These are phyloP conservation scores for Lignosus rhinocerotis DNA, from an alignment of 1,284 basidiomycete genomes.

Conservation along the genomic window DNA sequence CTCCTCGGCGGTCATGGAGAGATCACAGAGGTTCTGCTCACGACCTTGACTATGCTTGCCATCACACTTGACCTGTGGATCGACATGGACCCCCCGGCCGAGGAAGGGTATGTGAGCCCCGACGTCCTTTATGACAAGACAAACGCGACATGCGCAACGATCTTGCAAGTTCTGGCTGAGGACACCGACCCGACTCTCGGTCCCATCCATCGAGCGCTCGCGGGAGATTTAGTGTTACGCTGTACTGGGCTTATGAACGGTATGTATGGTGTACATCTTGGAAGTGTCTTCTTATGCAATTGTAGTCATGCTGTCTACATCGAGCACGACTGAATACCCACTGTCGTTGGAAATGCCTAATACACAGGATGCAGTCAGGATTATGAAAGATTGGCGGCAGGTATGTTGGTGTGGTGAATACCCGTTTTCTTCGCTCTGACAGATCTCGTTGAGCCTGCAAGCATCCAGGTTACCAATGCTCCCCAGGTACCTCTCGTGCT, in stretches of 20 bases:
- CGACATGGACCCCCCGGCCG: slow-evolving; percentile 39
- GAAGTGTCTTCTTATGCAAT: not conserved
- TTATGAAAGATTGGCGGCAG: not conserved
- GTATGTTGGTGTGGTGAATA: not conserved
- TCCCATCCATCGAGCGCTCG: slow-evolving; percentile 39
- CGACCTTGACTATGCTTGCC: slow-evolving; percentile 53
- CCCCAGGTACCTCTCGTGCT: slow-evolving; percentile 47
- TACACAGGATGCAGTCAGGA: not conserved
- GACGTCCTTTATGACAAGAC: slow-evolving; percentile 40
- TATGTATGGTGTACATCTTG: not conserved
- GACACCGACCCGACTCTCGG: slow-evolving; percentile 29
- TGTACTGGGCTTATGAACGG: slow-evolving; percentile 27
- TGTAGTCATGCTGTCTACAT: slow-evolving; percentile 6
- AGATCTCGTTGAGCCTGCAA: not conserved
- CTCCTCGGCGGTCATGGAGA: slow-evolving; percentile 48
- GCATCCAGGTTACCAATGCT: slow-evolving; percentile 7
- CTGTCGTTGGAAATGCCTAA: not conserved
- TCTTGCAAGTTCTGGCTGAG: slow-evolving; percentile 43
- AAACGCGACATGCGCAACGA: slow-evolving; percentile 33
- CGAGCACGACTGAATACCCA: slow-evolving; percentile 3
- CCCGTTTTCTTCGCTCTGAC: not conserved
- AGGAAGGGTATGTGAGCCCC: slow-evolving; percentile 41
- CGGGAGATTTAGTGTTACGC: slow-evolving; percentile 47
- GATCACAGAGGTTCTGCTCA: slow-evolving; percentile 49
- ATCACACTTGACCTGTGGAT: slow-evolving; percentile 59